phyloP scores from a whole-genome alignment of 2,329 filamentous ascomycete genomes.

The Botrytis cinerea region DNA sequence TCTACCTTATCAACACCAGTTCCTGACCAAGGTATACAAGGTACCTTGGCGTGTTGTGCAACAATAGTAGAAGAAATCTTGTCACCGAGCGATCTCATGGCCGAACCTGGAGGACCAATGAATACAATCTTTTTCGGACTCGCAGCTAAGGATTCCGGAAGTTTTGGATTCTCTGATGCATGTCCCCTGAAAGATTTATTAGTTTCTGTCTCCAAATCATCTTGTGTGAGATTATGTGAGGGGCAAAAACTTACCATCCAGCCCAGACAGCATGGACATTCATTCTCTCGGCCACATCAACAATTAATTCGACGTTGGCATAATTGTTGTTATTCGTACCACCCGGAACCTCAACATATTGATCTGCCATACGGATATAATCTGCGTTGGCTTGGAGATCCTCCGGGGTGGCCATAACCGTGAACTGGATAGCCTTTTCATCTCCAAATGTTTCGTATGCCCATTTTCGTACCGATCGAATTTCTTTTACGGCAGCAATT shows the following conservation, averaged over 20 bases:
- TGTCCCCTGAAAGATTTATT: conserved; percentile 69
- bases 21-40: conserved; percentile 99
- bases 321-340: conserved; percentile 99
- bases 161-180: conserved; percentile 96
- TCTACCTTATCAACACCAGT: conserved; percentile 82
- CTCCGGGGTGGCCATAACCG: conserved; percentile 98
- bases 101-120: conserved; percentile 95
- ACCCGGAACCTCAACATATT: conserved; percentile 98
- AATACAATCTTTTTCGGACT: conserved; percentile 99
- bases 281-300: conserved; percentile 98
- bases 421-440: conserved; percentile 97
- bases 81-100: conserved; percentile 98
- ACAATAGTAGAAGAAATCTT: conserved; percentile 99
- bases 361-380: conserved; percentile 99
- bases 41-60: conserved; percentile 92
- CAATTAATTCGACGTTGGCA: conserved; percentile 98
- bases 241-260: conserved; percentile 71
- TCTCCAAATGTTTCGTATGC: conserved; percentile 99
- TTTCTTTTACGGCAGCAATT: conserved; percentile 99
- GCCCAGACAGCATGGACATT: conserved; percentile 98
- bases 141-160: conserved; percentile 92
- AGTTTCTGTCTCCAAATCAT: conserved; percentile 9
- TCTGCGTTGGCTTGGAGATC: conserved; percentile 97
- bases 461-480: conserved; percentile 99
- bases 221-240: background rate